phyloP scores from a whole-genome alignment of 2,329 filamentous ascomycete species.

The Phaeoacremonium minimum region DNA sequence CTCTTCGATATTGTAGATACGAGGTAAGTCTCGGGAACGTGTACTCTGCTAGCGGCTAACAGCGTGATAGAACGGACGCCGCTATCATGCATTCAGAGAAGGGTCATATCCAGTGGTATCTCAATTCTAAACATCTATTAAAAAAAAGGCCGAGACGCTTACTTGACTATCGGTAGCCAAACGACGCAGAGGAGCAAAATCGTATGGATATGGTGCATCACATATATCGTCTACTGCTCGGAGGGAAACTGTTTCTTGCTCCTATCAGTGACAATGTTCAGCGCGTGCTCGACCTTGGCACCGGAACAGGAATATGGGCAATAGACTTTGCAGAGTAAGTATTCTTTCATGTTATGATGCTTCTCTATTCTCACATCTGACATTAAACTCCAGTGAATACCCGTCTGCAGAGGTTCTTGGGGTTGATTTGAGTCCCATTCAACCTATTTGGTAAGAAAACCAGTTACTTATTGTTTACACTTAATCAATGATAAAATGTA shows the following conservation, averaged over 20 bases:
- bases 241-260: conserved; percentile 45
- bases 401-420: conserved; percentile 34
- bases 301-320: conserved; percentile 56
- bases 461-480: not conserved
- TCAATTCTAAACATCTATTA: not conserved
- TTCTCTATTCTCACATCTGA: not conserved
- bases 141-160: not conserved
- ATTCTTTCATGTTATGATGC: not conserved
- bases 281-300: conserved; percentile 52
- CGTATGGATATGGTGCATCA: conserved; percentile 53
- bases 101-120: conserved; percentile 28
- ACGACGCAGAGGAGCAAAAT: conserved; percentile 57
- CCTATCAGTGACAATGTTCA: conserved; percentile 42
- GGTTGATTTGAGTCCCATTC: conserved; percentile 39
- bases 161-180: conserved; percentile 48
- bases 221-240: conserved; percentile 44
- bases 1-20: not conserved
- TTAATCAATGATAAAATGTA: not conserved
- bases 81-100: conserved; percentile 54
- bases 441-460: conserved; percentile 28
- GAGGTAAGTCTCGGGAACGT: not conserved
- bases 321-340: conserved; percentile 33
- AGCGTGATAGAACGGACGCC: conserved; percentile 46
- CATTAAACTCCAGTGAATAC: not conserved
- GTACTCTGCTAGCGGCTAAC: not conserved